Evolutionary conservation across 768 basidiomycete genomes (phyloP).

Genomic region (Auriscalpium microsporum): DNA sequence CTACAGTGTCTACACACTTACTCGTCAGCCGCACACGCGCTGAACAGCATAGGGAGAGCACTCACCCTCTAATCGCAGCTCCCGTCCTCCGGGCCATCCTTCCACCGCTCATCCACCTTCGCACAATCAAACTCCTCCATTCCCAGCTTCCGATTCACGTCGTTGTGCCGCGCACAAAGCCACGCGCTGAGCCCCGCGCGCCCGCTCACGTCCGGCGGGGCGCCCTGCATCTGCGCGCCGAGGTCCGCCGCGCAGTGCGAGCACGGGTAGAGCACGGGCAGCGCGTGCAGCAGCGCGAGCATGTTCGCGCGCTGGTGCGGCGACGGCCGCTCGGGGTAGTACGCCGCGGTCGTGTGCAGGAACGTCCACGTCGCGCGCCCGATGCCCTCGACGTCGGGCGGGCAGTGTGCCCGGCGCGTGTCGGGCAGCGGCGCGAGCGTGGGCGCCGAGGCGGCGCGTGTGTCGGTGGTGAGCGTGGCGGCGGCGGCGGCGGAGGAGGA

Average conservation of each 20-base stretch:
- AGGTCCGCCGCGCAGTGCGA: conserved; percentile 78
- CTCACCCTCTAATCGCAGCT: conserved; percentile 58
- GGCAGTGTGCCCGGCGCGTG: conserved; percentile 59
- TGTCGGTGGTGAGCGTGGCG: conserved; percentile 18
- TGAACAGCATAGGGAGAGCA: no score
- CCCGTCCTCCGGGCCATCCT: conserved; percentile 80
- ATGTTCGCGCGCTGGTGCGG: conserved; percentile 73
- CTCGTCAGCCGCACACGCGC: no score
- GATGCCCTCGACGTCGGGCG: conserved; percentile 83
- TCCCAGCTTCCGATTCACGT: conserved; percentile 80
- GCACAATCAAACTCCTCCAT: conserved; percentile 77
- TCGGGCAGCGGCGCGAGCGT: conserved; percentile 28
- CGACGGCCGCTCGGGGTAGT: conserved; percentile 82
- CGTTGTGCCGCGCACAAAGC: conserved; percentile 91
- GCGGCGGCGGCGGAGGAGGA: conserved; percentile 26
- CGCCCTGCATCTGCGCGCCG: conserved; percentile 51
- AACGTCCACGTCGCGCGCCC: conserved; percentile 96
- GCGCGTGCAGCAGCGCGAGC: conserved; percentile 66
- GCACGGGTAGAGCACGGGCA: conserved; percentile 87
- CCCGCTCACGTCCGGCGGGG: conserved; percentile 75
- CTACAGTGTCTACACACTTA: no score
- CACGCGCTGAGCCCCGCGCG: conserved; percentile 64
- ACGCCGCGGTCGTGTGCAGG: conserved; percentile 90
- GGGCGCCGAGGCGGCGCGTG: conserved; percentile 14
- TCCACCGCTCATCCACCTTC: conserved; percentile 85